Evolutionary conservation across 176 grass and related monocot species (phyloP), one percentile per base, ranked within the genome.

Genomic region (Puccinellia tenuiflora): DNA sequence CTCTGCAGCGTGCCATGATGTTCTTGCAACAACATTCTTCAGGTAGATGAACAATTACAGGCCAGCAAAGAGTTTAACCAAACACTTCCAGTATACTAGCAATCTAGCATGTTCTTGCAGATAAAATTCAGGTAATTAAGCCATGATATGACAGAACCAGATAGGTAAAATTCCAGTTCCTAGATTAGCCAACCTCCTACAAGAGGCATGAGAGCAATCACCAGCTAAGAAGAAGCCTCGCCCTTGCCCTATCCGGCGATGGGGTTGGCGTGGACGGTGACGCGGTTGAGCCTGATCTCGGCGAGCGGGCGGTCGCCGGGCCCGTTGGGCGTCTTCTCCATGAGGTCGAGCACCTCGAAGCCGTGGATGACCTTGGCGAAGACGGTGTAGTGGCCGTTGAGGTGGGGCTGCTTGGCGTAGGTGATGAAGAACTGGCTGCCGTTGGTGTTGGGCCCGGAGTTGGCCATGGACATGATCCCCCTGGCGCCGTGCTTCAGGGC

Each of bases 311-410:
- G 87, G 89, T 96, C 96, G 7, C 83, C 93, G 6, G 91, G 73
- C 1, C 96, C 96, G 1, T 81, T 94, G 80, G 75, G 93, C 29
- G 93, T 90, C 93, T 99, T 99, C 81, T 99, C 96, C 96, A 99
- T 96, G 67, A 99, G 86, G 84, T 96, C 96, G 25, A 99, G 91
- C 18, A 96, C 89, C 81, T 96, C 96, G 83, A 99, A 99, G 5
- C 93, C 96, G 75, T 99, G 96, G 82, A 99, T 99, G 26, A 99
- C 96, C 94, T 92, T 96, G 83, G 93, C 96, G 84, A 96, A 99
- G 30, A 99, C n/a, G 73, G 96, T 99, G 80, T 94, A 96, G 81
- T 92, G 89, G 50, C 93, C 96, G 87, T 99, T 99, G 78, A 99
- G 84, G 81, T 96, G 96, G 59, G 96, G 96, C 85, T 99, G 91